phyloP scores from a whole-genome alignment of 2,329 filamentous ascomycete genomes.

The Diaporthe humulicola region DNA sequence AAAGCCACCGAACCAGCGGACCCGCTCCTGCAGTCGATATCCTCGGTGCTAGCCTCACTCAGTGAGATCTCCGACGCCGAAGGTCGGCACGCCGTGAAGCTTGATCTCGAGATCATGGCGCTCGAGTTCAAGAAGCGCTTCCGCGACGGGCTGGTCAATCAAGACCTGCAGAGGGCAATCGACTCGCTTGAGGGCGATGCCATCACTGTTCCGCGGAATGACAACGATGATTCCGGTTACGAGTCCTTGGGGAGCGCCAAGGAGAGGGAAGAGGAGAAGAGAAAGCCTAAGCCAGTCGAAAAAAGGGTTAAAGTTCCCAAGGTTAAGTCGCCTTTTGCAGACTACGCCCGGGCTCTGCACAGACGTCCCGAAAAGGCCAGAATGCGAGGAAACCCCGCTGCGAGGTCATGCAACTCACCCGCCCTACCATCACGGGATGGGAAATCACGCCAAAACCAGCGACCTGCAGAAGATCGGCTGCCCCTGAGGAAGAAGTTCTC shows the following conservation, averaged over 20 bases:
- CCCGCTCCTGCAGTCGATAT: neutral
- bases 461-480: too few relatives aligned
- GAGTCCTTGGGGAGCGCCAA: neutral
- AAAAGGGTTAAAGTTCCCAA: neutral
- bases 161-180: conserved; percentile 2
- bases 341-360: neutral
- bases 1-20: neutral
- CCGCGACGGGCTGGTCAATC: neutral
- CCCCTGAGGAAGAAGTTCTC: conserved; percentile 4
- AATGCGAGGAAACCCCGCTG: neutral
- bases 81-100: conserved; percentile 11
- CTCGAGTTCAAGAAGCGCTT: conserved; percentile 17
- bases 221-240: neutral
- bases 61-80: neutral
- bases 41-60: conserved; percentile 8
- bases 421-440: neutral
- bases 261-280: neutral
- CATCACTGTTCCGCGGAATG: neutral
- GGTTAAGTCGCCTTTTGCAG: neutral
- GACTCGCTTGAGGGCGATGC: neutral
- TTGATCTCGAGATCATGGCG: conserved; percentile 22
- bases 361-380: neutral
- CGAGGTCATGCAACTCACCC: neutral
- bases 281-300: neutral
- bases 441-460: neutral